Percentiles rank a stretch among this genome's conserved stretches.
Conservation (phyloP, 2,329 filamentous ascomycete species). For the Botryotinia convoluta region DNA sequence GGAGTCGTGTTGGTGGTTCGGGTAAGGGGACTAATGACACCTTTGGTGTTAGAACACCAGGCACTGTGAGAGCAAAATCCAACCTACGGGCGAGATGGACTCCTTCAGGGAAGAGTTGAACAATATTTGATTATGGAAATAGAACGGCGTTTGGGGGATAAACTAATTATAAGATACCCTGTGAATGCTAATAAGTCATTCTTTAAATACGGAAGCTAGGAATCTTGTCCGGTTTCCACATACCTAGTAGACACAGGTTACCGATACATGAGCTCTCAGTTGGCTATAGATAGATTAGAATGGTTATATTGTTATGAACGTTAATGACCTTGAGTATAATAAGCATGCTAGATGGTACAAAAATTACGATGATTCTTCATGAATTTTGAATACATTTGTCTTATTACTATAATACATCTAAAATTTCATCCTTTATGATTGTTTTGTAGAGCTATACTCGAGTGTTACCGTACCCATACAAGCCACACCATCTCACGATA, state of each 20-base stretch:
- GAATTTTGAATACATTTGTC: too few species aligned
- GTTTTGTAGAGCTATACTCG: not conserved
- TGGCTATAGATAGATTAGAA: not conserved
- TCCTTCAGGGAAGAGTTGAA: slow-evolving; percentile 22
- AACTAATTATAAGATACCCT: slow-evolving; percentile 16
- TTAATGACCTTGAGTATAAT: not conserved
- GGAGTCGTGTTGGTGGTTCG: slow-evolving; percentile 56
- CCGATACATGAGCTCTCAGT: not conserved
- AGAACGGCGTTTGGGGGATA: slow-evolving; percentile 1
- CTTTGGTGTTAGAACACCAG: slow-evolving; percentile 34
- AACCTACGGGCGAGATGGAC: slow-evolving; percentile 34
- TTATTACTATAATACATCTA: not conserved
- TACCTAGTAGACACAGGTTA: not conserved
- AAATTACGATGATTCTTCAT: not conserved
- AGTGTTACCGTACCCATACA: not conserved
- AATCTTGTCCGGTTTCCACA: not conserved
- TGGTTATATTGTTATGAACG: not conserved
- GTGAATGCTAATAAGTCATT: not conserved
- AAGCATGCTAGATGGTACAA: not conserved
- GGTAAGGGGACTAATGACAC: slow-evolving; percentile 33
- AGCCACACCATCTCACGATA: not conserved
- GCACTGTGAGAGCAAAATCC: slow-evolving; percentile 32
- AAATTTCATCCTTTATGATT: not conserved
- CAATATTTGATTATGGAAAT: not conserved
- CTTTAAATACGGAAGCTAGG: not conserved